Base-by-base conservation (phyloP, 2,329 filamentous ascomycete genomes). In the Penicillium sp. region DNA sequence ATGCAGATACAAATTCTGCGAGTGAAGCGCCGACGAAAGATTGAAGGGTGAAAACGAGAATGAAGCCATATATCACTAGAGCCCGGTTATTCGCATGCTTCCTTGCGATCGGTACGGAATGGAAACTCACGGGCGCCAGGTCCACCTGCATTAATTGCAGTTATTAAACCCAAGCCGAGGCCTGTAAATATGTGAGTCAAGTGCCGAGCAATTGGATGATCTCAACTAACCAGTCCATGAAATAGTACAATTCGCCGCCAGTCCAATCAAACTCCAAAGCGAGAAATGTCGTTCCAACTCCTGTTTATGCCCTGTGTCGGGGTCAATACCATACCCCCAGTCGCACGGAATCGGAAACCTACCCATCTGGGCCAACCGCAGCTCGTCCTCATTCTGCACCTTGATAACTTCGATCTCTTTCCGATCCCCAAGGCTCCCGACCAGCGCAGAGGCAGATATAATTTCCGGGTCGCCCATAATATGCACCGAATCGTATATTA, bases 231-330 rank as follows among this genome's bases (percentile, higher is more conserved):
- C 78, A 5, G 77, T 79, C 78, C 78, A 81, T 0, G 78, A 80
- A 40, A 80, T 80, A 14, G 78, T 80, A n/a, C 77, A 77, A 7
- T 78, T 78, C 6, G 78, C 79, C 1, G 78, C 78, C 11, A 81
- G 71, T 5, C 78, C 79, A 55, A 81, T 78, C 31, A 81, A 70
- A 45, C 76, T 79, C 61, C 79, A 72, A 14, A 76, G 74, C 20
- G 73, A 76, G 57, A 81, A 81, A 61, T 80, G 77, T 14, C 79
- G 72, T 53, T 78, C 73, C 18, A 81, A 66, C 60, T 81, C 78
- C 58, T 81, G 78, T n/a, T 72, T 75, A 59, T 81, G 79, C 11
- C 79, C 79, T 75, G 20, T 16, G 4, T 2, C 16, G 40, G 18
- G 14, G n/a, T 59, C 13, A 62, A 48, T 9, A 51, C 0, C 13